Percentiles rank a stretch among this genome's conserved stretches.
Evolutionary conservation across 2,329 filamentous ascomycete species (phyloP).

Genomic region (Phyllosticta paracitricarpa): DNA sequence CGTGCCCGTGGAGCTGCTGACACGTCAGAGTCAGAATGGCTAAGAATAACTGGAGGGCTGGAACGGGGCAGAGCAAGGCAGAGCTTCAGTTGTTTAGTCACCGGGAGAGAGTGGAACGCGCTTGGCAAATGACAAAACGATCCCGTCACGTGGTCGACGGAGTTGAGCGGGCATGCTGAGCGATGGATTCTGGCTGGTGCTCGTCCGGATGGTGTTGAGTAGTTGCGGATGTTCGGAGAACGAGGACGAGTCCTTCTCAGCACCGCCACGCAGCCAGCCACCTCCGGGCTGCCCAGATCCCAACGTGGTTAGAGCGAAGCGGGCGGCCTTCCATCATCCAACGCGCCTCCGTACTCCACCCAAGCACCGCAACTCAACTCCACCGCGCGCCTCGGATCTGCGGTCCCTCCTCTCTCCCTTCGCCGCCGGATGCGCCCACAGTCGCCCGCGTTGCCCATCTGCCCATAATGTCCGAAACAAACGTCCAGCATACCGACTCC

Average conservation of each 20-base stretch:
- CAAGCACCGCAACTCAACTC: not conserved
- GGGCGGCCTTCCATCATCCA: conserved; percentile 2
- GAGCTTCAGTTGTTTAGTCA: not conserved
- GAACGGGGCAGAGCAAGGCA: not conserved
- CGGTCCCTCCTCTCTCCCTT: not conserved
- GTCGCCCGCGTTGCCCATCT: not conserved
- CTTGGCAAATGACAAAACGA: not conserved
- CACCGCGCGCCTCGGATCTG: not conserved
- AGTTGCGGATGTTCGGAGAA: not conserved
- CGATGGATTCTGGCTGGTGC: not conserved
- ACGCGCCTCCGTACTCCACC: conserved; percentile 3
- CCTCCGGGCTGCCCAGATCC: conserved; percentile 1
- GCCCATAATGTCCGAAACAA: conserved; percentile 35
- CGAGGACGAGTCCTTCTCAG: not conserved
- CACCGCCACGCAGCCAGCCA: not conserved
- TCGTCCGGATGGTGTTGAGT: not conserved
- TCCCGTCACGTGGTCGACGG: not conserved
- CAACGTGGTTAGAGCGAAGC: not conserved
- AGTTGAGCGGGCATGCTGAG: not conserved
- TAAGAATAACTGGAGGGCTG: not conserved
- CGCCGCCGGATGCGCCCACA: conserved; percentile 4
- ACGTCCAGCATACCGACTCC: conserved; percentile 32
- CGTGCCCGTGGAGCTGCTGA: not conserved
- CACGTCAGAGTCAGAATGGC: not conserved
- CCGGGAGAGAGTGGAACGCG: not conserved